Evolutionary conservation across 345 rosid genomes (phyloP), one percentile per base, ranked within the genome.

Genomic region (Citrus australasica): DNA sequence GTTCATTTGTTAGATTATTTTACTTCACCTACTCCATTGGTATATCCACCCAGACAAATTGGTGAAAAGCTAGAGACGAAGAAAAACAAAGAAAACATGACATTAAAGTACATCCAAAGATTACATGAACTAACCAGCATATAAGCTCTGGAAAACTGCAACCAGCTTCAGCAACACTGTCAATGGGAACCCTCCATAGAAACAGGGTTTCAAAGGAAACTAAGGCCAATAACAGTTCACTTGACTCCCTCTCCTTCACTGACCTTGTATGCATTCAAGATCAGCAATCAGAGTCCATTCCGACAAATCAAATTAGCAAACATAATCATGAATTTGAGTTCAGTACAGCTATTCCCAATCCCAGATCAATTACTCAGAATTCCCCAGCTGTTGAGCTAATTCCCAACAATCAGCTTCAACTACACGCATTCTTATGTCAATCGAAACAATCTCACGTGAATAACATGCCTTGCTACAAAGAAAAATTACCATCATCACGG

Each of bases 211-310:
- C 85, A n/a, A 37, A 63, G 37, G 84, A 83, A 30, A 78, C 67
- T 53, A 75, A 81, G 38, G 83, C 85, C 9, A 88, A 83, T 56
- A 72, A 13, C 56, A 48, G 42, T 66, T 82, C 87, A 33, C 17
- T 40, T 2, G 81, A 84, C 53, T 84, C 88, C 24, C 86, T 79
- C 70, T 86, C 88, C 61, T 87, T 87, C 51, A 60, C 91, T 66
- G 80, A 84, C 73, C 83, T 84, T 65, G 78, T 80, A 30, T 80
- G 86, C 27, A 38, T 75, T 86, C 85, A 87, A 79, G 89, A 85
- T 75, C 83, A 76, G 80, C 80, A 75, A 53, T 63, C 80, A 3
- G 67, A 75, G 53, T 16, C 76, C 69, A 61, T 79, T 61, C 71
- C 76, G 35, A 30, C 73, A 2, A 53, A 10, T 55, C 65, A 75